Conservation (phyloP, 192 early-diverging fungal species). For the Phlyctochytrium arcticum region DNA sequence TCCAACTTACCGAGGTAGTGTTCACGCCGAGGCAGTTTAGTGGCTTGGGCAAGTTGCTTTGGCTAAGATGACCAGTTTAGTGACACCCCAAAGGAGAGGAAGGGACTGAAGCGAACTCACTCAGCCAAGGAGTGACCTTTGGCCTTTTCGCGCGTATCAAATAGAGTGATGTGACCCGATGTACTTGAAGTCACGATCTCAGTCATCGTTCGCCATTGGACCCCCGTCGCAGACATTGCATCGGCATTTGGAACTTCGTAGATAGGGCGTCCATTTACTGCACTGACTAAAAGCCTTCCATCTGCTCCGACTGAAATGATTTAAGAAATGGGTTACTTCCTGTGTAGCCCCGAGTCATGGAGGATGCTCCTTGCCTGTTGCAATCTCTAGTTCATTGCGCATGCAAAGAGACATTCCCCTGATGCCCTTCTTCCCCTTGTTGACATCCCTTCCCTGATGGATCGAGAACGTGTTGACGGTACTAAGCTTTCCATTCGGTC, state of each 20-base stretch:
- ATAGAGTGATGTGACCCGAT: not conserved
- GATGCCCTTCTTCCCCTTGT: no score
- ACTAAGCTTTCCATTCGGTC: not conserved
- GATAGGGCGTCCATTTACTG: not conserved
- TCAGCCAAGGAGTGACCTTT: no score
- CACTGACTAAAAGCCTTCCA: not conserved
- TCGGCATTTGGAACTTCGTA: not conserved
- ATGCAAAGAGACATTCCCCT: no score
- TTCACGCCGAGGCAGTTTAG: conserved; percentile 52
- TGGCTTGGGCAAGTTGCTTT: not conserved
- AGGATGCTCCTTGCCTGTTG: no score
- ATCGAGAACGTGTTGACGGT: not conserved
- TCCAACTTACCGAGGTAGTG: conserved; percentile 6
- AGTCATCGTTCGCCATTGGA: conserved; percentile 70
- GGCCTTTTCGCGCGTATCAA: no score
- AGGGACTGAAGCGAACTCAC: no score
- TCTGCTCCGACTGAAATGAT: not conserved
- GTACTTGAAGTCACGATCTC: conserved; percentile 45
- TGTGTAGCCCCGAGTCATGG: no score
- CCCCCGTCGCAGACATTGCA: conserved; percentile 33
- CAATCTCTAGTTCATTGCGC: not conserved
- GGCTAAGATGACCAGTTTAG: not conserved
- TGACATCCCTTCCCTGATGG: no score
- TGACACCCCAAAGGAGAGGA: not conserved
- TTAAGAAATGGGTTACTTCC: no score